Evolutionary conservation across 2,329 filamentous ascomycete species (phyloP), one percentile per base, ranked within the genome.

Genomic region (Aspergillus sergii): DNA sequence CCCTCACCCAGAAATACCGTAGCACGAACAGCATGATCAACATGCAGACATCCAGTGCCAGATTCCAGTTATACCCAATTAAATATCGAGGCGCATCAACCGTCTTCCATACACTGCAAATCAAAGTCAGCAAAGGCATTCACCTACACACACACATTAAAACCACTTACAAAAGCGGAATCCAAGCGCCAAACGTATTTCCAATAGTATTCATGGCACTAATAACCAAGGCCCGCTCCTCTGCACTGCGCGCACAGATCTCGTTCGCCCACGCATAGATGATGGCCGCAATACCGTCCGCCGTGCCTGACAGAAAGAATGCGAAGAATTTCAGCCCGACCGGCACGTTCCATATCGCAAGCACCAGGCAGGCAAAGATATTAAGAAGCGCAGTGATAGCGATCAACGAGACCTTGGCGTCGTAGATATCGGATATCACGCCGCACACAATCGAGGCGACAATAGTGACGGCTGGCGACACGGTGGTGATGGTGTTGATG

Each of bases 191-290:
- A 64, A 73, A 73, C 1, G 71, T 69, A 68, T 73, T 72, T 1
- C 76, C 76, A 21, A 79, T 61, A 0, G 76, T 79, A 41, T 71
- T 71, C 67, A 69, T 69, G 0, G 69, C 63, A 64, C 69, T 70
- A 41, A 71, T 69, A 11, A 71, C 69, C 30, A 71, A 46, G 8
- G 69, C 69, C 26, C 69, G 63, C 53, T 71, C 69, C 61, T 71
- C 69, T 0, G 69, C 71, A 73, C 77, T 77, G 72, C 78, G 30
- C 59, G 77, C 50, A 69, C 69, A 71, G 14, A 71, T 68, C 53
- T 71, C 69, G 54, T 71, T 71, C 28, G 67, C 69, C 69, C 69
- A 71, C 4, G 68, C 65, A 50, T 66, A 69, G 8, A 71, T 65
- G n/a, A 70, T 69, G 32, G 65, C 66, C n/a, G 68, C 68, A 34